These are phyloP conservation scores for Lodderomyces margitis DNA, from an alignment of 1,139 yeast genomes.

Conservation along the genomic window DNA sequence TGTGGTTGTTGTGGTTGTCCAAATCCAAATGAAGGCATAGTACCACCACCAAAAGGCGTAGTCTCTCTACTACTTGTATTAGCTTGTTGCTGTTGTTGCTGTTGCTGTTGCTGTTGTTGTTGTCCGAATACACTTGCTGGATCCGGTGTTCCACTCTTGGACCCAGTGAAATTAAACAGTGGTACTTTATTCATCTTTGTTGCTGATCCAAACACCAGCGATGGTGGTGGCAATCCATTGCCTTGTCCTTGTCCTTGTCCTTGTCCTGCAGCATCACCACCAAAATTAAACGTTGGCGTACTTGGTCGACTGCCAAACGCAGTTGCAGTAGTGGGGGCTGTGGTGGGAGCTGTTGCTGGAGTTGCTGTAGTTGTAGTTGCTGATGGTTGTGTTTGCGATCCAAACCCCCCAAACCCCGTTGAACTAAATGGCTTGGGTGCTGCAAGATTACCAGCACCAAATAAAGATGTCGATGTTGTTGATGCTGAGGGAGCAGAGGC, in stretches of 20 bases:
- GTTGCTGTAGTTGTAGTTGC: background rate
- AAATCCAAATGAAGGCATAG: slow-evolving; percentile 8
- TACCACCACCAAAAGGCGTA: slow-evolving; percentile 13
- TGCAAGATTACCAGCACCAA: background rate
- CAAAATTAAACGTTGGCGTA: slow-evolving; percentile 12
- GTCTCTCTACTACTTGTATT: slow-evolving; percentile 13
- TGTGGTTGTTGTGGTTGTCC: background rate
- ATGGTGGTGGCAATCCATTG: background rate
- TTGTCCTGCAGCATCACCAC: slow-evolving; percentile 3
- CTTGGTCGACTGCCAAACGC: slow-evolving; percentile 11
- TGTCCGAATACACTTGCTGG: slow-evolving; percentile 25
- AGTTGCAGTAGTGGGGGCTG: background rate
- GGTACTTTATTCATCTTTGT: slow-evolving; percentile 9
- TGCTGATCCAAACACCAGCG: slow-evolving; percentile 1
- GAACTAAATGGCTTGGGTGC: slow-evolving; percentile 3
- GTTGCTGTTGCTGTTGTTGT: slow-evolving; percentile 6
- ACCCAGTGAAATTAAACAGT: slow-evolving; percentile 20
- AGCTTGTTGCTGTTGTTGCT: no score
- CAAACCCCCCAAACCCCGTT: slow-evolving; percentile 1
- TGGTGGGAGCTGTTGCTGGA: background rate
- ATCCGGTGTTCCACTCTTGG: slow-evolving; percentile 27
- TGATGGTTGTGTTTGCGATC: background rate
- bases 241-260: slow-evolving; percentile 4
- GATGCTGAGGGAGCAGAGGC: background rate
- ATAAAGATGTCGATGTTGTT: background rate